These are phyloP conservation scores for Madurella fahalii DNA, from an alignment of 2,329 filamentous ascomycete species.

Conservation along the genomic window DNA sequence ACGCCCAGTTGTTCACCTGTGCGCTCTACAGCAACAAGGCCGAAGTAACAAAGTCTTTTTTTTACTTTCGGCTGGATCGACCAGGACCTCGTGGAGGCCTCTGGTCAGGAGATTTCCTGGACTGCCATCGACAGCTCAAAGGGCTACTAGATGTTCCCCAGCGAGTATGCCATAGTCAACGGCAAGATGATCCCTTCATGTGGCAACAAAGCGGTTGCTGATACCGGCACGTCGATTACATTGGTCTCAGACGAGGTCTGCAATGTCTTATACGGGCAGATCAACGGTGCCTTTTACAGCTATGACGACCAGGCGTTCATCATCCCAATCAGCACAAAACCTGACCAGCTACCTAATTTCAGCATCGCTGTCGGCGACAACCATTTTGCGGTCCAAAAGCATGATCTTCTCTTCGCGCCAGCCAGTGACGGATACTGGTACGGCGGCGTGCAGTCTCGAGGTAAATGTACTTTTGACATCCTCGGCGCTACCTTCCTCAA, in stretches of 20 bases:
- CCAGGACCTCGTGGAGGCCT: conserved; percentile 52
- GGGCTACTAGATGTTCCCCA: conserved; percentile 67
- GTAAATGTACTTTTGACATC: conserved; percentile 57
- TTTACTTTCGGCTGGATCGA: conserved; percentile 74
- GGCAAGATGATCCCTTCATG: conserved; percentile 47
- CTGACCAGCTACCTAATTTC: conserved; percentile 54
- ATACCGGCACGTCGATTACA: conserved; percentile 67
- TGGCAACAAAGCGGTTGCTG: conserved; percentile 63
- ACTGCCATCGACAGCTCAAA: conserved; percentile 57
- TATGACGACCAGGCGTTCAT: conserved; percentile 57
- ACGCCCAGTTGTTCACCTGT: conserved; percentile 58
- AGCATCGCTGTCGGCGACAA: conserved; percentile 60
- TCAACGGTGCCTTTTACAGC: conserved; percentile 58
- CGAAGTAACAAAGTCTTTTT: conserved; percentile 52
- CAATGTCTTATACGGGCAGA: conserved; percentile 59
- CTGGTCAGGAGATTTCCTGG: conserved; percentile 54
- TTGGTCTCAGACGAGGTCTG: conserved; percentile 60
- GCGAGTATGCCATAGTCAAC: conserved; percentile 53
- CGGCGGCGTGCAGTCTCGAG: conserved; percentile 62
- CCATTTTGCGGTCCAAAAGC: conserved; percentile 58
- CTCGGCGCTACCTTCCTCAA: conserved; percentile 62
- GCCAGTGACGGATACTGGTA: conserved; percentile 54
- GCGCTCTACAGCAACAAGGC: conserved; percentile 57
- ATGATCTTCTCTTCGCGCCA: conserved; percentile 57
- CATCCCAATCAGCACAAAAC: conserved; percentile 52